Evolutionary conservation across 2,329 filamentous ascomycete genomes (phyloP), one percentile per base, ranked within the genome.

Genomic region (Neonectria punicea): DNA sequence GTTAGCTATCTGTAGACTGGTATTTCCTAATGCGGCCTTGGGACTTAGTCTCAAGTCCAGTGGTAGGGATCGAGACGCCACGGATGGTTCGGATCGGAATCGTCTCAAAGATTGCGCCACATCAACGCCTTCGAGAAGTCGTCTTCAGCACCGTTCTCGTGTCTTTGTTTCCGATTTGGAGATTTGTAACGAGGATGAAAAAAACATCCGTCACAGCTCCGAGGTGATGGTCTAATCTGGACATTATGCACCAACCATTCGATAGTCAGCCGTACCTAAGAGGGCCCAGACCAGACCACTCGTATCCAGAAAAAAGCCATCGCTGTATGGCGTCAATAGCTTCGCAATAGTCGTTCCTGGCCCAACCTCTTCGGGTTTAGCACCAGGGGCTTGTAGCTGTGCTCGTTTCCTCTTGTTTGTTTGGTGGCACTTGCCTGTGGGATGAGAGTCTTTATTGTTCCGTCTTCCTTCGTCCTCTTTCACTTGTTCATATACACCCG

Each of bases 251-350:
- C 36, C 14, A n/a, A n/a, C 39, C n/a, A n/a, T 16, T 20, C 39
- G n/a, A 43, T 43, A 20, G 39, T 43, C 36, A 43, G 39, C 39
- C n/a, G 39, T n/a, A 43, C 39, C 8, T 18, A 9, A 43, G 39
- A 41, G n/a, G n/a, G n/a, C 4, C 39, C 8, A 20, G 39, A 43
- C 39, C 11, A 43, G n/a, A 43, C 39, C n/a, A 43, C 39, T 2
- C n/a, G 18, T 16, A 16, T 16, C 14, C 14, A 39, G 14, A 39
- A n/a, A 8, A 39, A 6, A 39, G 36, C 36, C 36, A 39, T 16
- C 36, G 36, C 20, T 28, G 53, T n/a, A 34, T 56, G 53, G 53
- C 39, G 39, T 46, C 53, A 56, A 56, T 56, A 56, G 53, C 30
- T 36, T 22, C 22, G 43, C 53, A 56, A 56, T 56, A 55, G 53